A percentile compares a stretch with the other conserved stretches of the same genome.
phyloP scores from a whole-genome alignment of 2,329 filamentous ascomycete species.

The Mycosphaerella arachidis region DNA sequence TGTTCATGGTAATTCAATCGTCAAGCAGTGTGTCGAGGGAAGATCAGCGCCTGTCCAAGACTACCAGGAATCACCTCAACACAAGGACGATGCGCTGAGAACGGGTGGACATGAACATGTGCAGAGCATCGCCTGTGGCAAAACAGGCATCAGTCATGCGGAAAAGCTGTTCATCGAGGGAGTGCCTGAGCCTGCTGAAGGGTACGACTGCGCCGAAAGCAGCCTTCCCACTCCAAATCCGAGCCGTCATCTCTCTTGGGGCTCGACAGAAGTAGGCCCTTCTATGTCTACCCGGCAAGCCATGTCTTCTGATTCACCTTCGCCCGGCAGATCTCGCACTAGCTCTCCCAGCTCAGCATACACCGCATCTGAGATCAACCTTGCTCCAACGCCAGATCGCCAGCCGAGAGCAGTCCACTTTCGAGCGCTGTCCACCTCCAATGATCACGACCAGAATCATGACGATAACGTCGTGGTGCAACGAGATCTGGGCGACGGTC shows the following conservation, averaged over 20 bases:
- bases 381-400: neutral
- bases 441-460: neutral
- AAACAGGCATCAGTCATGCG: no score
- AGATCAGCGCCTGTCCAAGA: neutral
- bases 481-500: constrained; percentile 34
- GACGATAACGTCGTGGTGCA: constrained; percentile 10
- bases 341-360: neutral
- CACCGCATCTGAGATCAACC: neutral
- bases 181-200: neutral
- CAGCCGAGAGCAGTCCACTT: constrained; percentile 1
- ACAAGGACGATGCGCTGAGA: no score
- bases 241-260: neutral
- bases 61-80: no score
- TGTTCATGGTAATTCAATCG: no score
- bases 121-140: no score
- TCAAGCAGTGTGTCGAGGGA: neutral
- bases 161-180: neutral
- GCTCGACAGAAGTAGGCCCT: neutral
- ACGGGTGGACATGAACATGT: no score
- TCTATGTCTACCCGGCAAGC: neutral
- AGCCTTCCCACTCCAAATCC: neutral
- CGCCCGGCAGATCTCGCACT: neutral
- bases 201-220: neutral
- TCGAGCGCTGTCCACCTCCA: neutral
- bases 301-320: neutral